A percentile compares a stretch with the other conserved stretches of the same genome.
These are phyloP conservation scores for Lunasporangiospora selenospora DNA, from an alignment of 192 early-diverging fungal species.

Conservation along the genomic window DNA sequence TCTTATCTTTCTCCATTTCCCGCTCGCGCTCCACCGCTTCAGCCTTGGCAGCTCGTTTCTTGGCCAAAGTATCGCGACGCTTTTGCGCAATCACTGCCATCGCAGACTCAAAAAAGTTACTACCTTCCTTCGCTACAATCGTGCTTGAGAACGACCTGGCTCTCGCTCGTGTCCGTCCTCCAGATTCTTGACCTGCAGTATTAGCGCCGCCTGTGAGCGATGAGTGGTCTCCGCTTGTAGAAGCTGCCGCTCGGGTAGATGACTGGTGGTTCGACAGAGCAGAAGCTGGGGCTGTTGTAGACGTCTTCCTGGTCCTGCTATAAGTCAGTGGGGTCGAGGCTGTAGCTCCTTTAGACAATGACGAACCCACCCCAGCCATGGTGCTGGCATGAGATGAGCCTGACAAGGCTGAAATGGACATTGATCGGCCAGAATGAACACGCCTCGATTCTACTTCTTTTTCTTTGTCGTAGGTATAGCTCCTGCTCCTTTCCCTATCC, in stretches of 20 bases:
- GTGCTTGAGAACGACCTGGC: slow-evolving; percentile 18
- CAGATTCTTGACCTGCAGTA: neutral
- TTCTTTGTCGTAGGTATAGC: too few relatives aligned
- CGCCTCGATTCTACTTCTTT: too few relatives aligned
- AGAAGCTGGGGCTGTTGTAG: neutral
- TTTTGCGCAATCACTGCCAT: slow-evolving; percentile 18
- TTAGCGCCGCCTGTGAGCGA: neutral
- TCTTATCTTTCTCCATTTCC: slow-evolving; percentile 3
- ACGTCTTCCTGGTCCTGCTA: neutral
- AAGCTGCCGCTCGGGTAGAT: neutral
- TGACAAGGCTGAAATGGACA: neutral
- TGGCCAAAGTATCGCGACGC: slow-evolving; percentile 18
- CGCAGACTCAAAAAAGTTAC: slow-evolving; percentile 26
- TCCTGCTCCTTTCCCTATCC: too few relatives aligned
- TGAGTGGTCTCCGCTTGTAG: neutral
- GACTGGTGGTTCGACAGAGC: neutral
- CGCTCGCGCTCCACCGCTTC: slow-evolving; percentile 9
- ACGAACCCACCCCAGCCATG: too few relatives aligned
- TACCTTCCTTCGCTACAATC: slow-evolving; percentile 7
- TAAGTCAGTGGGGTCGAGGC: too few relatives aligned
- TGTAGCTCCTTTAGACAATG: too few relatives aligned
- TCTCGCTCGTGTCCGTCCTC: slow-evolving; percentile 8
- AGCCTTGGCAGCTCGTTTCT: slow-evolving; percentile 4
- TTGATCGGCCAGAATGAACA: too few relatives aligned
- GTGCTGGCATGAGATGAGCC: too few relatives aligned